A percentile compares a stretch with the other conserved stretches of the same genome.
Conservation (phyloP, 1,284 basidiomycete genomes). For the Schizophyllum amplum region DNA sequence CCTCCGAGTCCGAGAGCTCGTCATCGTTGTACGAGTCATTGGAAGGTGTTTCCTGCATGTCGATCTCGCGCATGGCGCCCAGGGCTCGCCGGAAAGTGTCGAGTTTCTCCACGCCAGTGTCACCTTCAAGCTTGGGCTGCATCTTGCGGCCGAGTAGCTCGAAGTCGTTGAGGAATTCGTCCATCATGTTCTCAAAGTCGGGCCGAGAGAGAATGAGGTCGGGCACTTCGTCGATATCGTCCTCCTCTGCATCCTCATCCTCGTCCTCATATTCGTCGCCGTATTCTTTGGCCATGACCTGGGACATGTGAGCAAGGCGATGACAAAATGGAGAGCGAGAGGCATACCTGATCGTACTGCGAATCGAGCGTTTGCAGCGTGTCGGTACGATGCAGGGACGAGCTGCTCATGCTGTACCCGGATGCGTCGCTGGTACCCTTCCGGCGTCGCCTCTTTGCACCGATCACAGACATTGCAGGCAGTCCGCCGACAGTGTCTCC, state of each 20-base stretch:
- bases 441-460: constrained; percentile 63
- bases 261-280: constrained; percentile 49
- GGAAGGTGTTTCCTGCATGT: constrained; percentile 25
- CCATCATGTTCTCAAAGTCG: constrained; percentile 88
- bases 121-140: constrained; percentile 63
- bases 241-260: constrained; percentile 36
- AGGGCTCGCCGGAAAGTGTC: constrained; percentile 74
- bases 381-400: constrained; percentile 91
- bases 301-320: constrained; percentile 3
- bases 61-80: constrained; percentile 52
- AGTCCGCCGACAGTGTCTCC: constrained; percentile 75
- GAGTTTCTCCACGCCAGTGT: constrained; percentile 71
- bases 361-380: constrained; percentile 87
- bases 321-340: background rate
- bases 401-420: constrained; percentile 95
- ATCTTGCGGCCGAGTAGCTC: constrained; percentile 90
- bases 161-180: constrained; percentile 91
- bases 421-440: constrained; percentile 79
- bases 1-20: constrained; percentile 43
- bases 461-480: constrained; percentile 65
- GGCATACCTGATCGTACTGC: constrained; percentile 81
- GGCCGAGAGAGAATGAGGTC: constrained; percentile 74
- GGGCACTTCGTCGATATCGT: constrained; percentile 58
- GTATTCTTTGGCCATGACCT: constrained; percentile 73
- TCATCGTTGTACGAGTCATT: constrained; percentile 41